Evolutionary conservation across 2,329 filamentous ascomycete genomes (phyloP), one percentile per base, ranked within the genome.

Genomic region (Cladophialophora yegresii): DNA sequence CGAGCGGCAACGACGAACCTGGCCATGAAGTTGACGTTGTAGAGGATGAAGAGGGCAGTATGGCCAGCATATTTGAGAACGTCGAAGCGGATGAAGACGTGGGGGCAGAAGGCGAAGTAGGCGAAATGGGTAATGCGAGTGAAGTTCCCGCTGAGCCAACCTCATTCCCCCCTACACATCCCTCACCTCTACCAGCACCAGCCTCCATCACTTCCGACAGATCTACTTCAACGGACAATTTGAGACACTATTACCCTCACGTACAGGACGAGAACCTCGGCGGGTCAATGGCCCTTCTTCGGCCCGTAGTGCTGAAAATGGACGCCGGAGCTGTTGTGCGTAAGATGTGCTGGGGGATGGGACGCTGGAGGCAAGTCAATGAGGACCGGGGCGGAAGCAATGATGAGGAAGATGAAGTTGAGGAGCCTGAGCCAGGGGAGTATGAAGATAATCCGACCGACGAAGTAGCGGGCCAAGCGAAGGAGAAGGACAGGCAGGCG

Each of bases 261-360:
- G 58, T 54, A 10, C 45, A 59, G 9, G 59, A 67, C 53, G 40
- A 28, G 33, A 54, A 59, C 20, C 57, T 66, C 12, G 65, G 58
- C 13, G 62, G 58, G 23, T 49, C 54, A 30, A 49, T 66, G 30
- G 65, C 64, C 26, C 64, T 67, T 45, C 45, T 70, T 26, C 50
- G 54, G 23, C 68, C 68, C 16, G 54, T 70, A 23, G 67, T 69
- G 49, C 43, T 70, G 43, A 63, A 69, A 32, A 51, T 69, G 47
- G 59, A 67, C 9, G 40, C 50, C 33, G 68, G 68, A 33, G 68
- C 65, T 9, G 63, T 70, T 2, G 65, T 64, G 28, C 60, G 62
- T 12, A 66, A 68, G 61, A 65, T 70, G 65, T 51, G 47, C 36
- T 70, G 68, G 67, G 57, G 54, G 1, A 22, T 20, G 1, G 50